Evolutionary conservation across 805 yeast species (phyloP), one percentile per base, ranked within the genome.

Genomic region (Candida ovalis): DNA sequence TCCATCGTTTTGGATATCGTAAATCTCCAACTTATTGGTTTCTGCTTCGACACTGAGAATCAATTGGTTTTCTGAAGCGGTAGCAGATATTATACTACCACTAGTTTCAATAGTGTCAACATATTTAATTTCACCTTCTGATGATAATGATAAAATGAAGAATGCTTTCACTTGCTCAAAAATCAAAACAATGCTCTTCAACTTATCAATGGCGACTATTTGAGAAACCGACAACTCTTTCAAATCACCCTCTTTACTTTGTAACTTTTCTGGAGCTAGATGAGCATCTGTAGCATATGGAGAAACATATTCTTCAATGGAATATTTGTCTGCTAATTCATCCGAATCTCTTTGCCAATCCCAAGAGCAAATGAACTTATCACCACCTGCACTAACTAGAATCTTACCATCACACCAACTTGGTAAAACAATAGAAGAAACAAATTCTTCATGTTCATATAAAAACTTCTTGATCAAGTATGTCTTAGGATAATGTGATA

Each of bases 381-480:
- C 99, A 55, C 99, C 99, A 32, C 99, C 99, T 3, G 85, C 98
- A 61, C 94, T 84, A 22, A 91, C 66, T 45, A 94, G 71, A 18
- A 78, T 59, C 21, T 70, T 61, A 3, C 70, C 61, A 33, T 78
- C 66, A 37, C 63, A 54, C 73, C 82, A 80, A 3, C 63, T 52
- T 21, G 89, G 84, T 13, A 82, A 69, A 28, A 74, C 64, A 53
- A 94, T 63, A 6, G 78, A 71, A 1, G 96, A 84, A 9, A 94
- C 83, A 56, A 89, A 95, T 65, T 89, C 86, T 40, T 74, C 72
- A 64, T 92, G 97, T 3, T 96, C 97, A 64, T 88, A 88, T 45
- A 91, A 72, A 81, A 88, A 90, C 58, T 81, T 78, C 52, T 89
- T 86, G 45, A 95, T 83, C 23, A 90, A 80, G 57, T 73, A 88